Conservation (phyloP, 1,139 yeast genomes). For the Kodamaea sp. region DNA sequence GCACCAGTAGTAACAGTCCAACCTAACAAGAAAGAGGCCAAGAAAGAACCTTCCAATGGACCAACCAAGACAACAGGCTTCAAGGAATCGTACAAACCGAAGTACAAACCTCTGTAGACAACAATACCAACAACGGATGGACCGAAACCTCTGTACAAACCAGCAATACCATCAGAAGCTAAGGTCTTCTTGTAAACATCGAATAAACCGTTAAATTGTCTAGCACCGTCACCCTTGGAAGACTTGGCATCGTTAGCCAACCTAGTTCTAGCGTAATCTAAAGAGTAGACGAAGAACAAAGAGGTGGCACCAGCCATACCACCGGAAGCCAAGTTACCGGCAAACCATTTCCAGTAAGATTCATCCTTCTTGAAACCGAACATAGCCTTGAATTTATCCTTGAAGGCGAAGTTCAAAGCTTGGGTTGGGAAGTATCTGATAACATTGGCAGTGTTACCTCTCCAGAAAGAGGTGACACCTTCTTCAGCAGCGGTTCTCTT, state of each 20-base stretch:
- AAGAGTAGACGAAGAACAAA: constrained; percentile 52
- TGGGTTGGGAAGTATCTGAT: constrained; percentile 56
- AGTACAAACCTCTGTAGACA: constrained; percentile 56
- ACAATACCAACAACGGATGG: constrained; percentile 51
- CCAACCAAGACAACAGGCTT: constrained; percentile 54
- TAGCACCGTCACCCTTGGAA: constrained; percentile 43
- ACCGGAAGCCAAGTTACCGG: constrained; percentile 56
- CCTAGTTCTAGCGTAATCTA: constrained; percentile 55
- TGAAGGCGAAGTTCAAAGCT: constrained; percentile 53
- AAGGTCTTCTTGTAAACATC: constrained; percentile 53
- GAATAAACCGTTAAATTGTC: constrained; percentile 53
- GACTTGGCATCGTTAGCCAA: constrained; percentile 55
- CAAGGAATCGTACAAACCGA: constrained; percentile 53
- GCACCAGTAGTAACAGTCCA: constrained; percentile 56
- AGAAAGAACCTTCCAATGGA: constrained; percentile 54
- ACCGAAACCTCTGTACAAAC: constrained; percentile 58
- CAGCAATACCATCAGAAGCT: constrained; percentile 54
- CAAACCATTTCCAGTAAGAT: constrained; percentile 49
- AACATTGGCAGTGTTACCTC: constrained; percentile 57
- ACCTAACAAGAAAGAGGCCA: constrained; percentile 53
- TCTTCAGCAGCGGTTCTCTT: constrained; percentile 52
- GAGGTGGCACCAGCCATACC: constrained; percentile 57
- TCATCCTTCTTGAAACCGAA: constrained; percentile 53
- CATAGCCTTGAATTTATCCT: constrained; percentile 50
- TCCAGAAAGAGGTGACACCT: constrained; percentile 51